Percentiles rank a stretch among this genome's conserved stretches.
These are phyloP conservation scores for Beta macrorhiza DNA, from an alignment of 179 eudicot genomes.

Conservation along the genomic window DNA sequence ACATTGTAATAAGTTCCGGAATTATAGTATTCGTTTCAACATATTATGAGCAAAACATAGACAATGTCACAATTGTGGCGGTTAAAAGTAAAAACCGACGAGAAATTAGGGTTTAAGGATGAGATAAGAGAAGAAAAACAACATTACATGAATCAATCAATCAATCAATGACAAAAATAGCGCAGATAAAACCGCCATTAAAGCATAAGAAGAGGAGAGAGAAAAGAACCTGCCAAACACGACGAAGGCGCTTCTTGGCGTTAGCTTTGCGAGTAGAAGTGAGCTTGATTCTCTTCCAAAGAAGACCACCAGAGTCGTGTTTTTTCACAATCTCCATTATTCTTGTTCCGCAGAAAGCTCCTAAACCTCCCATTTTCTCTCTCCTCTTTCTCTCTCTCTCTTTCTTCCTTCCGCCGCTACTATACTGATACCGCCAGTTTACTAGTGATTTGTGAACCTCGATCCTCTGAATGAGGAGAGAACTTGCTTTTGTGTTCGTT, in stretches of 20 bases:
- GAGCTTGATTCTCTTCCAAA: constrained; percentile 92
- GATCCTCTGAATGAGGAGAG: no score
- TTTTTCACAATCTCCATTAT: constrained; percentile 87
- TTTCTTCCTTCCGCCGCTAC: neutral
- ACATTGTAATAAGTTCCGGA: neutral
- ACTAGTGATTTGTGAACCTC: no score
- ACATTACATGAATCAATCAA: neutral
- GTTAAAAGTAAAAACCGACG: neutral
- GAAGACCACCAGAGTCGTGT: constrained; percentile 75
- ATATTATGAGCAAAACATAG: neutral
- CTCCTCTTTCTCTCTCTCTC: neutral
- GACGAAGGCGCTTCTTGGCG: constrained; percentile 88
- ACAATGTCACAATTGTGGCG: neutral
- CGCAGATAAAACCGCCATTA: neutral
- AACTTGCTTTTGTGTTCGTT: no score
- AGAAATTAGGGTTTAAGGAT: constrained; percentile 12
- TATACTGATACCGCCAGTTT: no score
- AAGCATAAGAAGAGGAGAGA: neutral
- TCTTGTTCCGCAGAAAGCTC: constrained; percentile 71
- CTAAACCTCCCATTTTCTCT: constrained; percentile 28
- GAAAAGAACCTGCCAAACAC: constrained; percentile 84
- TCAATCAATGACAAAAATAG: neutral
- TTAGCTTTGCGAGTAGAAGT: constrained; percentile 81
- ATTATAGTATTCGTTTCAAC: neutral
- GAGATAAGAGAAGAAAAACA: no score